Conservation (phyloP, 352 stramenopile genomes). For the Globisporangium cylindrosporum region DNA sequence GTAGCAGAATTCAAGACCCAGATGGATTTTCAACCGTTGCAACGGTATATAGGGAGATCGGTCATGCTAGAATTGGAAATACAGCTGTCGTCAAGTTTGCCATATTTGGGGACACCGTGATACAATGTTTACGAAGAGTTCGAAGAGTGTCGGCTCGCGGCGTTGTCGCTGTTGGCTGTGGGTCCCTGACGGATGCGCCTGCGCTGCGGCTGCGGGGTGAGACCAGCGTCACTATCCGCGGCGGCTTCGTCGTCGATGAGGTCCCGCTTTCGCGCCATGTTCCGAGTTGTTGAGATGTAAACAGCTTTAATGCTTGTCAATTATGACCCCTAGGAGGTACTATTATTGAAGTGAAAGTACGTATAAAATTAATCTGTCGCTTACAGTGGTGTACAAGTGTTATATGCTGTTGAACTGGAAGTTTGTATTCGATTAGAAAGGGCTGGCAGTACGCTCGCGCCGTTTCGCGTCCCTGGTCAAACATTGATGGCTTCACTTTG, state of each 20-base stretch:
- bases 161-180: background rate
- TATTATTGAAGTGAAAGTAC: background rate
- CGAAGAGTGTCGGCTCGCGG: too few relatives aligned
- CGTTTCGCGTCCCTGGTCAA: slow-evolving; percentile 4
- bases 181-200: slow-evolving; percentile 11
- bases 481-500: slow-evolving; percentile 16
- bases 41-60: too few relatives aligned
- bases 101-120: too few relatives aligned
- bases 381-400: background rate
- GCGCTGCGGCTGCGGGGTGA: background rate
- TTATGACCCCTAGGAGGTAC: background rate
- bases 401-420: background rate
- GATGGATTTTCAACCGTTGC: too few relatives aligned
- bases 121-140: too few relatives aligned
- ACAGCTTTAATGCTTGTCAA: background rate
- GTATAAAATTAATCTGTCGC: background rate
- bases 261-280: slow-evolving; percentile 9
- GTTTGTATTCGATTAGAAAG: background rate
- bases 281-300: background rate
- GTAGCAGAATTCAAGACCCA: too few relatives aligned
- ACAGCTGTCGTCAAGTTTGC: too few relatives aligned
- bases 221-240: background rate
- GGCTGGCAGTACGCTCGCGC: background rate
- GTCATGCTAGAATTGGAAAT: too few relatives aligned
- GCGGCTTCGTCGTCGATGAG: background rate